Conservation (phyloP, 2,329 filamentous ascomycete species). For the Claviceps spartinae region DNA sequence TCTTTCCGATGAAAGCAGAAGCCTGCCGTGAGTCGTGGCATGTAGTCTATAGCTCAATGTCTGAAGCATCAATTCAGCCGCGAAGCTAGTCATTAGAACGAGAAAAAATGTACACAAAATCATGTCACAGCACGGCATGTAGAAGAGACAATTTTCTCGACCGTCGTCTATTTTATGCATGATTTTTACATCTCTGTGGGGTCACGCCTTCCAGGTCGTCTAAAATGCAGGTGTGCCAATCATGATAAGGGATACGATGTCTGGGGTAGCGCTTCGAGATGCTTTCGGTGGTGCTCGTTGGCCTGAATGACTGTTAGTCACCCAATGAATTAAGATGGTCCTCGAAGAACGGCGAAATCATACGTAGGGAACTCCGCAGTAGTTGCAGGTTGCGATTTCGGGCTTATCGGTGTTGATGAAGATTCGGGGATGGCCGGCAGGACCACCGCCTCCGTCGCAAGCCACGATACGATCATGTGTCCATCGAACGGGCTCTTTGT, state of each 20-base stretch:
- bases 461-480: slow-evolving; percentile 67
- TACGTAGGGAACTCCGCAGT: slow-evolving; percentile 91
- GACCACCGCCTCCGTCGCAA: slow-evolving; percentile 87
- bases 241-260: slow-evolving; percentile 68
- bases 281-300: slow-evolving; percentile 73
- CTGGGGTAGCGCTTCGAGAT: slow-evolving; percentile 67
- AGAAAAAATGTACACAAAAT: background rate
- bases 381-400: slow-evolving; percentile 78
- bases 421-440: slow-evolving; percentile 78
- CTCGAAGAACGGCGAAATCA: slow-evolving; percentile 22
- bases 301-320: slow-evolving; percentile 41
- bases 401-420: slow-evolving; percentile 99
- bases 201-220: background rate
- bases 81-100: background rate
- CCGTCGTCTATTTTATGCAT: background rate
- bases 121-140: background rate
- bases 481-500: slow-evolving; percentile 91
- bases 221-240: slow-evolving; percentile 6
- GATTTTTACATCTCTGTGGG: background rate
- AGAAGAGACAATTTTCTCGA: background rate
- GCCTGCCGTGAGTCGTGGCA: too few species aligned
- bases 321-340: background rate
- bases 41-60: background rate
- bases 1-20: too few species aligned
- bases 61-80: background rate